phyloP scores from a whole-genome alignment of 768 basidiomycete genomes.

The Podaxis sp. region DNA sequence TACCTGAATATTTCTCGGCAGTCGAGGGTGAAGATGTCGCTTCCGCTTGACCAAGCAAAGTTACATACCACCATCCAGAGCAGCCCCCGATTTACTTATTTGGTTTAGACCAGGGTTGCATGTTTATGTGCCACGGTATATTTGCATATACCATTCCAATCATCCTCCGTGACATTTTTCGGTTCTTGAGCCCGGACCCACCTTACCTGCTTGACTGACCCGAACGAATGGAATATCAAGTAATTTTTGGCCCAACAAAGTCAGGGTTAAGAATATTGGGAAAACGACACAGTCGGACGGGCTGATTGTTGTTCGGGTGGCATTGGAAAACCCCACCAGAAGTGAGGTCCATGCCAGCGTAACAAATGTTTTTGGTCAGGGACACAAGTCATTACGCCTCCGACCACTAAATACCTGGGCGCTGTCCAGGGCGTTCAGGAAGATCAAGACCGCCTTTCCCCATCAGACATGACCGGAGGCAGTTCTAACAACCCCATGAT shows the following conservation, averaged over 20 bases:
- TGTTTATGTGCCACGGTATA: neutral
- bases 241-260: neutral
- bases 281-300: neutral
- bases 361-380: neutral
- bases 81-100: neutral
- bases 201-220: too few species aligned
- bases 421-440: neutral
- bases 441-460: neutral
- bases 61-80: neutral
- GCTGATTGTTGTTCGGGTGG: neutral
- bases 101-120: neutral
- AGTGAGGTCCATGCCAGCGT: neutral
- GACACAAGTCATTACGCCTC: neutral
- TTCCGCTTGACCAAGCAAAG: neutral
- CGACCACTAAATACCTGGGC: too few species aligned
- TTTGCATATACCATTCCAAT: neutral
- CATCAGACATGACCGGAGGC: neutral
- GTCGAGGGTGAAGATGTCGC: too few species aligned
- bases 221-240: too few species aligned
- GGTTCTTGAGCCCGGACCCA: neutral
- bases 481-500: neutral
- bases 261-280: neutral
- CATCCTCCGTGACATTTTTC: neutral
- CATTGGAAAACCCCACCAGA: neutral
- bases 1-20: slow-evolving; percentile 67